Base-by-base conservation (phyloP, 2,329 filamentous ascomycete species). In the Sordariomycetes sp. region DNA sequence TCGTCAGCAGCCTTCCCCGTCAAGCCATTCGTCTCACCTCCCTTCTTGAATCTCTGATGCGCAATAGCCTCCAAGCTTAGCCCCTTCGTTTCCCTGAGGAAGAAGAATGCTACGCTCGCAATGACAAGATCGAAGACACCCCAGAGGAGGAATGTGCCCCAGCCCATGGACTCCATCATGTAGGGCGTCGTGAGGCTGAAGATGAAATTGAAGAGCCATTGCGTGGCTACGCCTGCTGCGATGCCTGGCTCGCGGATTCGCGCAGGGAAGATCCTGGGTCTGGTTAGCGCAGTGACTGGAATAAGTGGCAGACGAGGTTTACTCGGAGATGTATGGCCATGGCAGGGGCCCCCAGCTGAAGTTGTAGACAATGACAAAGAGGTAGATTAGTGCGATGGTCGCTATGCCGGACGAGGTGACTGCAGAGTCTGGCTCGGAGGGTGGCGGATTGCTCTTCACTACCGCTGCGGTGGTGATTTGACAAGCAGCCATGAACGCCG, bases 151-250 rank as follows among this genome's bases (percentile, higher is more conserved):
- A 78, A 81, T 1, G 72, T 72, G 14, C 69, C 70, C 50, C 61
- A 70, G 0, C 60, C 58, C 35, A 72, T 54, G 21, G 58, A 57
- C 2, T 49, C 43, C 35, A 72, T 64, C 58, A 68, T 69, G 43
- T 67, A 68, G 0, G 67, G 68, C 5, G 66, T 70, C 0, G 56
- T 55, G 10, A 68, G 48, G 2, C 58, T 52, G 50, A 70, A 68
- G 3, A 79, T 70, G 37, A 81, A 76, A 45, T 82, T 81, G 51
- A 81, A 80, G 4, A 81, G 48, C 75, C 75, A 79, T 45, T 82
- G 75, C 1, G 72, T 76, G 2, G 73, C 70, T 1, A 76, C 74
- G 0, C 70, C 76, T 28, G 80, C 61, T 2, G 74, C 66, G 6
- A 82, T 75, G 43, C 79, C 80, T 39, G 77, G 57, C 12, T 68